These are phyloP conservation scores for Neurospora intermedia DNA, from an alignment of 495 filamentous ascomycete species.

Conservation along the genomic window DNA sequence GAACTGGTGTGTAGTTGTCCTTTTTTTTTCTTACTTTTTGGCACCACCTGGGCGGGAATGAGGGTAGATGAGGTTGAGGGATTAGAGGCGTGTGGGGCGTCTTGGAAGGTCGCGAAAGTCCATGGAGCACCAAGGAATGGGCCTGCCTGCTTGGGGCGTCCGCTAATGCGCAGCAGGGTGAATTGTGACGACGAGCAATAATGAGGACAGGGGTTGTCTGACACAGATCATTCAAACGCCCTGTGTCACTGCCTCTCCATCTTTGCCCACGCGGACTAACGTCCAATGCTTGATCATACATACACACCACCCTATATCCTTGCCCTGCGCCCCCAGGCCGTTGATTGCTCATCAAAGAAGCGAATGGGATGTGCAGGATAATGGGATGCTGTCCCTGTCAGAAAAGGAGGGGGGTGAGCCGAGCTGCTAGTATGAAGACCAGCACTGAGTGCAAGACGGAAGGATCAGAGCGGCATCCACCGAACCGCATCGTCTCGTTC, in stretches of 20 bases:
- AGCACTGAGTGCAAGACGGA: neutral
- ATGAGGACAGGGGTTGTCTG: slow-evolving; percentile 23
- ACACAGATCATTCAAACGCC: slow-evolving; percentile 24
- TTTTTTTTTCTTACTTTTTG: too few species aligned
- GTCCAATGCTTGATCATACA: slow-evolving; percentile 8
- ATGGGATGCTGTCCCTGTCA: neutral
- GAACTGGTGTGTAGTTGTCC: too few species aligned
- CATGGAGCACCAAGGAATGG: slow-evolving; percentile 10
- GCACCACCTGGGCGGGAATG: neutral
- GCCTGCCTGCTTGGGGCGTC: slow-evolving; percentile 14
- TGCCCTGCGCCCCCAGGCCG: slow-evolving; percentile 3
- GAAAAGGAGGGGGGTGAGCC: slow-evolving; percentile 6
- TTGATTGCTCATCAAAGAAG: neutral
- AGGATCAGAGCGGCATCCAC: neutral
- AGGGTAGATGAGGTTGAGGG: slow-evolving; percentile 10
- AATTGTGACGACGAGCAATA: slow-evolving; percentile 24
- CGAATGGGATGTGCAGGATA: neutral
- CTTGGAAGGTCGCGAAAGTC: slow-evolving; percentile 3
- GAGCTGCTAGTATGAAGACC: neutral
- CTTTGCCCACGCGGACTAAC: slow-evolving; percentile 3
- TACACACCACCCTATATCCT: slow-evolving; percentile 1
- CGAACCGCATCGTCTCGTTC: slow-evolving; percentile 1
- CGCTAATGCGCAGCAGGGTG: slow-evolving; percentile 20
- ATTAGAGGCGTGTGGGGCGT: slow-evolving; percentile 6
- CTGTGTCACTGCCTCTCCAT: slow-evolving; percentile 22